phyloP scores from a whole-genome alignment of 805 yeast species.

The Alloascoidea africana region DNA sequence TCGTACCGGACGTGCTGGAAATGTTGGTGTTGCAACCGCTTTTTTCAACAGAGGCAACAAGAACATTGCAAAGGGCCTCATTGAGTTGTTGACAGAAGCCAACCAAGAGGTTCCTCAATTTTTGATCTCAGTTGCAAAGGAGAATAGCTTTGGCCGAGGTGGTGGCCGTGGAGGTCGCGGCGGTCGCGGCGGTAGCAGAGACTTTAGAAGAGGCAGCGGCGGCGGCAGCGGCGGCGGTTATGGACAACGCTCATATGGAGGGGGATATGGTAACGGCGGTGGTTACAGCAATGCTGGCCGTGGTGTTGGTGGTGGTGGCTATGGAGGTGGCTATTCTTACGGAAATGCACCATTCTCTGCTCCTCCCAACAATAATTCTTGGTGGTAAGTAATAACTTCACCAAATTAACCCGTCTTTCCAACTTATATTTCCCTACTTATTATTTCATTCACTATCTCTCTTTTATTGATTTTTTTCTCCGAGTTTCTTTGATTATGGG shows the following conservation, averaged over 20 bases:
- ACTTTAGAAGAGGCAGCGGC: constrained; percentile 19
- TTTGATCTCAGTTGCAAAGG: constrained; percentile 69
- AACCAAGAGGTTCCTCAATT: constrained; percentile 95
- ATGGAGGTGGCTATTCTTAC: constrained; percentile 33
- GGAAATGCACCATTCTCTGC: no score
- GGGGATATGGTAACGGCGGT: constrained; percentile 17
- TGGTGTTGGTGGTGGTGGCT: constrained; percentile 14
- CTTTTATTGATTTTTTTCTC: no score
- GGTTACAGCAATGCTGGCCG: constrained; percentile 18
- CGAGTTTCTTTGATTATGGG: no score
- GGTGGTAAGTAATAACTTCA: constrained; percentile 39
- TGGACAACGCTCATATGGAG: constrained; percentile 15
- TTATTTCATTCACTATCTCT: no score
- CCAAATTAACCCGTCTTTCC: no score
- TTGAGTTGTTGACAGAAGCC: constrained; percentile 84
- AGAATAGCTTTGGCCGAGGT: constrained; percentile 37
- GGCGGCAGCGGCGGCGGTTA: constrained; percentile 18
- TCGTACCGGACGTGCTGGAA: constrained; percentile 99
- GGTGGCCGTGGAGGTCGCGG: constrained; percentile 43
- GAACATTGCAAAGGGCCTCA: constrained; percentile 74
- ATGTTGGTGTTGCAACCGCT: constrained; percentile 96
- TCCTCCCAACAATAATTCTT: constrained; percentile 32
- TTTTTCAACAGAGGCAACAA: constrained; percentile 94
- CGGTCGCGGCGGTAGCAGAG: constrained; percentile 24
- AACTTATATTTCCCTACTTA: no score